Conservation (phyloP, 2,329 filamentous ascomycete species). For the Aspergillus novoparasiticus region DNA sequence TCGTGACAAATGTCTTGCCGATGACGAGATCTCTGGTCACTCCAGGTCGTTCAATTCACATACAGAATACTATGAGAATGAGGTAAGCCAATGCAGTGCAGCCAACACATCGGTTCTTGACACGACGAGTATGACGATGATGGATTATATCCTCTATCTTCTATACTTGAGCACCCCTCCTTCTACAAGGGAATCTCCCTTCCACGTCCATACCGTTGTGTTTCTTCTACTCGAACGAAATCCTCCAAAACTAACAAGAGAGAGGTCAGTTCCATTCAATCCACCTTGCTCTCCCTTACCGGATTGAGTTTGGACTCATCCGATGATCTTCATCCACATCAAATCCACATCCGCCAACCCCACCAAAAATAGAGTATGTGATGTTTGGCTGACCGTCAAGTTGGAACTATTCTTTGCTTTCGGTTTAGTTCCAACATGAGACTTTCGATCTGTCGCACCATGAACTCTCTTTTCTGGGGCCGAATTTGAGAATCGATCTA, state of each 20-base stretch:
- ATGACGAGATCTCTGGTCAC: no score
- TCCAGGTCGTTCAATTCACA: no score
- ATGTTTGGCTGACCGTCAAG: neutral
- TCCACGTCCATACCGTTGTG: no score
- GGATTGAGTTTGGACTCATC: neutral
- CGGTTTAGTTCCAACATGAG: neutral
- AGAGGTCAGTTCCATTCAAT: no score
- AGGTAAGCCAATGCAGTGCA: no score
- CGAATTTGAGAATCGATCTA: neutral
- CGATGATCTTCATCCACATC: neutral
- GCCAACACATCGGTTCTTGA: neutral
- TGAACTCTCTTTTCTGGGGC: neutral
- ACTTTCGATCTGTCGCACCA: slow-evolving; percentile 4
- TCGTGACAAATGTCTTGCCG: no score
- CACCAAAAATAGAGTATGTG: neutral
- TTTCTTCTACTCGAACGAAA: no score
- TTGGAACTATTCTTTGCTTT: neutral
- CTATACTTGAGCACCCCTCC: neutral
- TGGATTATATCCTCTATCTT: neutral
- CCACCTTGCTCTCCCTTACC: neutral
- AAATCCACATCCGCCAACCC: neutral
- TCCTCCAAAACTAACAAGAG: no score
- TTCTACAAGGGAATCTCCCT: no score
- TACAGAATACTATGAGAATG: no score
- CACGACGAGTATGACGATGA: neutral